Evolutionary conservation across 2,329 filamentous ascomycete genomes (phyloP), one percentile per base, ranked within the genome.

Genomic region (Gliomastix tumulicola): DNA sequence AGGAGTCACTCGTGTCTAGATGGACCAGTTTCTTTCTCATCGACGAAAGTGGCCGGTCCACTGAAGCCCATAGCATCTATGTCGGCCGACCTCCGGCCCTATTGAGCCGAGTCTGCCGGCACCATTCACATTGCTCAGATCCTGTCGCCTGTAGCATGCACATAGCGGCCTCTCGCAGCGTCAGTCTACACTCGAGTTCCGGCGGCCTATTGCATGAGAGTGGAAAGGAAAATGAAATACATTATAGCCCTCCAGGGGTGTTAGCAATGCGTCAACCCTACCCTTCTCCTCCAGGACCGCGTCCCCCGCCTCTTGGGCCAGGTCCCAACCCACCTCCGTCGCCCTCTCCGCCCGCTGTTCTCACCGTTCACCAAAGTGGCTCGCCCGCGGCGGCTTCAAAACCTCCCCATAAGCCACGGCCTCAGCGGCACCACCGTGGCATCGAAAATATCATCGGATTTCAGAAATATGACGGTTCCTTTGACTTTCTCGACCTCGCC

Each of bases 21-120:
- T 41, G 36, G 35, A 41, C 35, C 15, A 41, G 39, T 17, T 25
- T 41, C 20, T 41, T 32, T 21, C 17, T 33, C 10, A 28, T 35
- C 32, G 39, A 41, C 7, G 12, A 32, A 9, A 13, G 7, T 28
- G 7, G 25, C n/a, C 13, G 11, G 10, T 9, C 25, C 11, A 13
- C 7, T 6, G 3, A 2, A 9, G 7, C 17, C 25, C n/a, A 7
- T 28, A 2, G 3, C 17, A 4, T 7, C 10, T 13, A 28, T 28
- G n/a, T 28, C 25, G n/a, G 2, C 13, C 11, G 10, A 16, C 25
- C 1, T n/a, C 25, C 25, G 17, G 11, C n/a, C 17, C 10, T 28
- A 28, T 28, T 28, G 25, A 16, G 10, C 13, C 9, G n/a, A 25
- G n/a, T n/a, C n/a, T n/a, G n/a, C n/a, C n/a, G n/a, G n/a, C n/a